Percentiles rank a stretch among this genome's conserved stretches.
Conservation (phyloP, 2,329 filamentous ascomycete genomes). For the Hymenoscyphus albidus region DNA sequence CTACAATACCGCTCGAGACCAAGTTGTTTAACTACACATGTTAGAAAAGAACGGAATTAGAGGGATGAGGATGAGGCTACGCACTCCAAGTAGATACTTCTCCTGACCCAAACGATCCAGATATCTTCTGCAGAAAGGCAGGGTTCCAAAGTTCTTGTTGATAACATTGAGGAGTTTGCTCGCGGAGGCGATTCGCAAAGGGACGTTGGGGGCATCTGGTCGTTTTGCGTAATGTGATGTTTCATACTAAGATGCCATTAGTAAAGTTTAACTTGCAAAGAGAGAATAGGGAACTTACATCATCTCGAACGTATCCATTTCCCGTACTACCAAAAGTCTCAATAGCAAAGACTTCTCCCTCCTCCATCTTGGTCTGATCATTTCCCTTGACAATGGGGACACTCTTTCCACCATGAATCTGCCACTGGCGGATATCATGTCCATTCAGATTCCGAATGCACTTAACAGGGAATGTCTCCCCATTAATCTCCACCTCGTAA, state of each 20-base stretch:
- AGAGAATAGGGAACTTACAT: conserved; percentile 50
- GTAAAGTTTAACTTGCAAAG: not conserved
- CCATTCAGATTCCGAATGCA: conserved; percentile 54
- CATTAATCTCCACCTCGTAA: conserved; percentile 54
- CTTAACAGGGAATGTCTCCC: conserved; percentile 51
- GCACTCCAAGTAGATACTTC: conserved; percentile 84
- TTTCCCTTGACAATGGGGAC: conserved; percentile 88
- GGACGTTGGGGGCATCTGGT: conserved; percentile 68
- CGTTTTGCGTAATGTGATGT: conserved; percentile 82
- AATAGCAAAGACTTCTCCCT: conserved; percentile 91
- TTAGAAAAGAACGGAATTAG: conserved; percentile 29
- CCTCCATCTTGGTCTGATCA: conserved; percentile 95
- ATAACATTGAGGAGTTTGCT: conserved; percentile 84
- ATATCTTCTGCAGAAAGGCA: conserved; percentile 88
- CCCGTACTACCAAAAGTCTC: conserved; percentile 95
- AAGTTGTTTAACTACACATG: conserved; percentile 71
- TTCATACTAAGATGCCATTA: conserved; percentile 55
- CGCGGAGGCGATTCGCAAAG: conserved; percentile 74
- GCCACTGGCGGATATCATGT: conserved; percentile 84
- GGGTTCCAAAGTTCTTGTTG: conserved; percentile 92
- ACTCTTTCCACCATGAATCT: conserved; percentile 88
- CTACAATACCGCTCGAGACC: conserved; percentile 77
- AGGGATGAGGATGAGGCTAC: conserved; percentile 31
- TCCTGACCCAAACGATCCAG: conserved; percentile 90
- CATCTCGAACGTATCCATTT: conserved; percentile 80